These are phyloP conservation scores for Dothistroma pini DNA, from an alignment of 2,329 filamentous ascomycete species.

Conservation along the genomic window DNA sequence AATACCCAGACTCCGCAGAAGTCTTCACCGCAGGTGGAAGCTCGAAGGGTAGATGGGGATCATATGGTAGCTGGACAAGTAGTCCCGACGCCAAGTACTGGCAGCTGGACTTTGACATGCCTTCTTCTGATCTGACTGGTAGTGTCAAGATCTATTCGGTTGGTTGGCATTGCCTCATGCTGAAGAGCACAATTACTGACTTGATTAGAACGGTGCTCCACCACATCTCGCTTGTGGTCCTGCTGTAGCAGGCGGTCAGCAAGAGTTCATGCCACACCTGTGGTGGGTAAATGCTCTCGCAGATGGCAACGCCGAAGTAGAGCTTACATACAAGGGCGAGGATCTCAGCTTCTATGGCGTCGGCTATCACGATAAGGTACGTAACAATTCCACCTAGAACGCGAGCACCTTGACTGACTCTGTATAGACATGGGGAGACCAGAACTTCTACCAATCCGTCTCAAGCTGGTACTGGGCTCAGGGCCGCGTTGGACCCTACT, in stretches of 20 bases:
- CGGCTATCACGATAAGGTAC: not conserved
- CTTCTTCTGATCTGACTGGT: not conserved
- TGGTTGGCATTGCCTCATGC: not conserved
- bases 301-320: not conserved
- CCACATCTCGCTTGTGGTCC: not conserved
- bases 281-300: not conserved
- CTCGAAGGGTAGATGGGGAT: not conserved
- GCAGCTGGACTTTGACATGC: not conserved
- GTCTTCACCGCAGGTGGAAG: not conserved
- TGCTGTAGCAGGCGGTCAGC: not conserved
- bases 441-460: not conserved
- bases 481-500: not conserved
- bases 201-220: not conserved
- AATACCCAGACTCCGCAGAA: not conserved
- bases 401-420: not conserved
- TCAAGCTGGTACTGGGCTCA: not conserved
- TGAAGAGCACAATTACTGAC: not conserved
- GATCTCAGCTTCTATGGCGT: not conserved
- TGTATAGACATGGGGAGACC: not conserved
- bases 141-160: not conserved
- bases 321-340: not conserved
- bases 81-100: not conserved
- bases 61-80: not conserved
- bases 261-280: not conserved
- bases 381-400: not conserved